Evolutionary conservation across 768 basidiomycete species (phyloP), one percentile per base, ranked within the genome.

Genomic region (Xerocomellus dryophilus): DNA sequence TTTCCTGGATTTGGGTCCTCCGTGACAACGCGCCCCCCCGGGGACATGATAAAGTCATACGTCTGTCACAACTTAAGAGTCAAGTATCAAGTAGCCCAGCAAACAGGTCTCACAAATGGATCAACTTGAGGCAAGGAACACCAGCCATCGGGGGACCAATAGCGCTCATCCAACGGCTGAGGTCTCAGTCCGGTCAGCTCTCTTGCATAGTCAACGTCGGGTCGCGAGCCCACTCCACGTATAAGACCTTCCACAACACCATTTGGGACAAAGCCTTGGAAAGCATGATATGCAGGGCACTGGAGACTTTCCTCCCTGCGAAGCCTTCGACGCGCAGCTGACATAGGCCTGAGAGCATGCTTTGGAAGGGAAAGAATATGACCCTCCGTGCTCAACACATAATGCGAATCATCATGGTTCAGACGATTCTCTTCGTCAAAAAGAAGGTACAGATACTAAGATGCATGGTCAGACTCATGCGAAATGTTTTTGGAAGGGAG

Each of bases 301-400:
- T 86, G 85, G 25, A 86, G 81, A 52, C 71, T 80, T 61, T 88
- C 83, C 25, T 82, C 76, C 21, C 79, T 78, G 18, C 90, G 83
- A 57, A 83, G 71, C 58, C 80, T 80, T 62, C 80, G 79, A 17
- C 84, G 81, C 4, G 80, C 71, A 31, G 80, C 57, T n/a, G 88
- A 83, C 35, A 81, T 71, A 8, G 81, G 79, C 57, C 76, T 80
- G 27, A 88, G 73, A 46, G 81, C 74, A 43, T 80, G 63, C 36
- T 62, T 68, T 2, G 82, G 83, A 18, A 97, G 78, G 11, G 78
- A 78, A 41, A 99, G 76, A 23, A 93, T 79, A 66, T 99, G 97
- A 0, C 96, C 97, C 70, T 98, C 97, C 1, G 97, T 99, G 7
- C 94, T 92, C 66, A 97, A 89, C 10, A 98, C 90, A 57, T 86